phyloP scores from a whole-genome alignment of 176 grass and related monocot genomes.

The Avena atlantica region DNA sequence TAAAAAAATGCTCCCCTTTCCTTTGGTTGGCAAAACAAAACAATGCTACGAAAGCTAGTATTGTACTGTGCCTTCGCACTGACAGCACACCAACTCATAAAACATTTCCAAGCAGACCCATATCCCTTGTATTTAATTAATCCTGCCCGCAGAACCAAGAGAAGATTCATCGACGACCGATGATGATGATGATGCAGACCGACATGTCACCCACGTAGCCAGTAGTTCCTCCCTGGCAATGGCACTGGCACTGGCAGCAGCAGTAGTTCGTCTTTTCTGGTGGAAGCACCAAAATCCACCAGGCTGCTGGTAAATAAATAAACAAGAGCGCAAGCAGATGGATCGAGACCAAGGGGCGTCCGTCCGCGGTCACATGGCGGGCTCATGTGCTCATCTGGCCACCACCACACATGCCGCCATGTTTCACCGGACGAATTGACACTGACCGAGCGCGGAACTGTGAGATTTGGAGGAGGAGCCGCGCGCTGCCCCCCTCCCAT shows the following conservation, averaged over 20 bases:
- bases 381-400: slow-evolving; percentile 38
- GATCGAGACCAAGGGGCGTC: slow-evolving; percentile 23
- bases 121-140: neutral
- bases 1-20: no score
- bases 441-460: neutral
- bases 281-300: slow-evolving; percentile 29
- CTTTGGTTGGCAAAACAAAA: no score
- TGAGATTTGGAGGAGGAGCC: slow-evolving; percentile 34
- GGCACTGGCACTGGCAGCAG: neutral
- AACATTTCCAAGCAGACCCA: neutral
- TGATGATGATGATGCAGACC: neutral
- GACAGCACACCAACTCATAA: slow-evolving; percentile 16
- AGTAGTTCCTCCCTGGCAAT: neutral
- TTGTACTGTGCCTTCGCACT: slow-evolving; percentile 34
- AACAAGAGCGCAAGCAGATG: slow-evolving; percentile 28
- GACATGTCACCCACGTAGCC: slow-evolving; percentile 50
- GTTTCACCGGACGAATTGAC: slow-evolving; percentile 37
- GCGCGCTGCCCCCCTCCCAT: neutral
- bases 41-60: slow-evolving; percentile 25
- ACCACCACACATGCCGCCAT: slow-evolving; percentile 29
- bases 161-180: neutral
- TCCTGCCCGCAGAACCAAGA: neutral
- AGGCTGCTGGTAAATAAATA: neutral
- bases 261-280: slow-evolving; percentile 34
- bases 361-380: slow-evolving; percentile 39